Evolutionary conservation across 2,329 filamentous ascomycete species (phyloP).

Genomic region (Cladosporium halotolerans): DNA sequence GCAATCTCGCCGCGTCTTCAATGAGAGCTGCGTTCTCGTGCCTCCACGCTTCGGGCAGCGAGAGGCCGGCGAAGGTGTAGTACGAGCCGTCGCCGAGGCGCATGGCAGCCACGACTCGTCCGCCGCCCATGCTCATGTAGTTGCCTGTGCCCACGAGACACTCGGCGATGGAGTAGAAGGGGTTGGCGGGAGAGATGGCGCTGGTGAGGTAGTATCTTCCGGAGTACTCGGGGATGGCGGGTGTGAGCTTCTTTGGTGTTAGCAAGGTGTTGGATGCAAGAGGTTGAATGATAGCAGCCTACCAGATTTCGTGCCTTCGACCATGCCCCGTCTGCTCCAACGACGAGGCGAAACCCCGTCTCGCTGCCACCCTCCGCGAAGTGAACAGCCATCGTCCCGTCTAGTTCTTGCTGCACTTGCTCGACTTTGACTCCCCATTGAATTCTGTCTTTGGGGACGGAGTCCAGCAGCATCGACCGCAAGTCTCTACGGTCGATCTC

Average conservation of each 20-base stretch:
- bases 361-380: conserved; percentile 29
- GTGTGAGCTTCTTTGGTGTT: conserved; percentile 24
- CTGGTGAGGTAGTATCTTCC: conserved; percentile 31
- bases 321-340: conserved; percentile 46
- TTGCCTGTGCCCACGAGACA: conserved; percentile 27
- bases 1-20: conserved; percentile 32
- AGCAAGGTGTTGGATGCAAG: background rate
- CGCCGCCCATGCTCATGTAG: conserved; percentile 20
- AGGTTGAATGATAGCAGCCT: conserved; percentile 7
- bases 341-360: conserved; percentile 38
- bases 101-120: conserved; percentile 17
- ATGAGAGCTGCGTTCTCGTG: conserved; percentile 12
- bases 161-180: conserved; percentile 21
- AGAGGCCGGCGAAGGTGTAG: conserved; percentile 15
- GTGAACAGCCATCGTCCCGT: conserved; percentile 20
- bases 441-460: conserved; percentile 30
- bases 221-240: conserved; percentile 30
- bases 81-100: conserved; percentile 20
- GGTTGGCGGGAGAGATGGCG: conserved; percentile 23
- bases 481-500: conserved; percentile 38
- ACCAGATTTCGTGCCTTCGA: conserved; percentile 33
- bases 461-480: conserved; percentile 32
- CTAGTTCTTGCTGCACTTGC: conserved; percentile 15
- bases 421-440: conserved; percentile 29
- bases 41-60: conserved; percentile 18